A percentile compares a stretch with the other conserved stretches of the same genome.
Conservation (phyloP, 495 filamentous ascomycete species). For the Aspergillus kassunensis region DNA sequence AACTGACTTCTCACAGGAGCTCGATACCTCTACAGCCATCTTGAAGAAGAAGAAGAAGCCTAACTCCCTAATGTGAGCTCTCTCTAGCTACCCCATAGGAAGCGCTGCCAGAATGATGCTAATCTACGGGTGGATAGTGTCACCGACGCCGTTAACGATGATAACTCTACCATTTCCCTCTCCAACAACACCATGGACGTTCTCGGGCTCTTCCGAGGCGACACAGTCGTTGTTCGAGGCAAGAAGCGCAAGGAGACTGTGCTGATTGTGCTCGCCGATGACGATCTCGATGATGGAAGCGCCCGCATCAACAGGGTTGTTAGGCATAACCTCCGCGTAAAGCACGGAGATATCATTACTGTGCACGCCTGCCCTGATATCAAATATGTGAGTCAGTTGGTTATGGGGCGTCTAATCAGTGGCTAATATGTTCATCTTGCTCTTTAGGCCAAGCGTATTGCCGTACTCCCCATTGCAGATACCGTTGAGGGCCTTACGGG, state of each 20-base stretch:
- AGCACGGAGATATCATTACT: slow-evolving; percentile 95
- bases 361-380: slow-evolving; percentile 99
- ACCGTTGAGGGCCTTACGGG: slow-evolving; percentile 97
- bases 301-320: slow-evolving; percentile 97
- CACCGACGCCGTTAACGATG: slow-evolving; percentile 96
- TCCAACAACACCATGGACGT: slow-evolving; percentile 99
- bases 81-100: neutral
- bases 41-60: slow-evolving; percentile 99
- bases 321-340: slow-evolving; percentile 94
- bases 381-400: slow-evolving; percentile 79
- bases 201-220: slow-evolving; percentile 94
- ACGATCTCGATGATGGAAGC: slow-evolving; percentile 95
- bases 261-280: slow-evolving; percentile 93
- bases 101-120: slow-evolving; percentile 23
- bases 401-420: slow-evolving; percentile 12
- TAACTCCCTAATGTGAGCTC: slow-evolving; percentile 86
- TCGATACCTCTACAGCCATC: slow-evolving; percentile 95
- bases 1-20: slow-evolving; percentile 55
- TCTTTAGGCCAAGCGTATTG: slow-evolving; percentile 90
- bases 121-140: slow-evolving; percentile 57
- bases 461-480: slow-evolving; percentile 96
- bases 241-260: slow-evolving; percentile 99
- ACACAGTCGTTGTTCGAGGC: slow-evolving; percentile 95
- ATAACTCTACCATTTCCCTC: slow-evolving; percentile 97
- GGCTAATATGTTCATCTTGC: slow-evolving; percentile 2